Percentiles rank a stretch among this genome's conserved stretches.
Conservation (phyloP, 169 alveolate genomes). For the Miamiensis avidus region DNA sequence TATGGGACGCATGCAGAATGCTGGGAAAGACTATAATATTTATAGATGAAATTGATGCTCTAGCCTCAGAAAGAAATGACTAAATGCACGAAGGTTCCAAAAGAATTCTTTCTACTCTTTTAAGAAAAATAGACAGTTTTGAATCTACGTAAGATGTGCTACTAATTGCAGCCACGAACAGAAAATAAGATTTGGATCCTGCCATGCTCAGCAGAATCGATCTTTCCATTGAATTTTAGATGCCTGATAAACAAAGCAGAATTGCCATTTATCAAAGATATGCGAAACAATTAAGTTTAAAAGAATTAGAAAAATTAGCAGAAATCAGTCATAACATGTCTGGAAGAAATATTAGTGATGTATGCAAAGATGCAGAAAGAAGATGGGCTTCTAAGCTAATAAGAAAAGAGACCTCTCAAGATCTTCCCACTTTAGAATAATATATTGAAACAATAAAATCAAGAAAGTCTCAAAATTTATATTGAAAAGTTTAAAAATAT, state of each 20-base stretch:
- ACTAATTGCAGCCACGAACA: slow-evolving; percentile 87
- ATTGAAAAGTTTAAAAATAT: too few relatives aligned
- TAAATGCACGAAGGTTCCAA: slow-evolving; percentile 64
- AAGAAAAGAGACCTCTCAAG: slow-evolving; percentile 50
- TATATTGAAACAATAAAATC: background rate
- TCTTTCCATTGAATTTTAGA: slow-evolving; percentile 63
- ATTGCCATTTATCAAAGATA: slow-evolving; percentile 77
- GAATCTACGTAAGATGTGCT: slow-evolving; percentile 79
- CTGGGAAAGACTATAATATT: slow-evolving; percentile 80
- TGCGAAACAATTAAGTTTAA: slow-evolving; percentile 72
- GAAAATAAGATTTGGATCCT: slow-evolving; percentile 86
- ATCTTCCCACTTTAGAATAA: background rate
- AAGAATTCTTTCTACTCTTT: slow-evolving; percentile 82
- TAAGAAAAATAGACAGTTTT: slow-evolving; percentile 85
- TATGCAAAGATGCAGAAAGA: slow-evolving; percentile 90
- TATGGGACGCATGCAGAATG: slow-evolving; percentile 78
- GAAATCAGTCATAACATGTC: slow-evolving; percentile 59
- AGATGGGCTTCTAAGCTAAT: slow-evolving; percentile 84
- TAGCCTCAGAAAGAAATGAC: slow-evolving; percentile 76
- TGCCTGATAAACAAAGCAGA: slow-evolving; percentile 80
- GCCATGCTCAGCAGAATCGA: slow-evolving; percentile 84
- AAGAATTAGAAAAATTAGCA: slow-evolving; percentile 62
- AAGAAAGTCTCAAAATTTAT: background rate
- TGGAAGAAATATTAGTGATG: slow-evolving; percentile 75
- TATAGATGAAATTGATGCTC: slow-evolving; percentile 88